These are phyloP conservation scores for Ustilago bromivora DNA, from an alignment of 1,284 basidiomycete genomes.

Conservation along the genomic window DNA sequence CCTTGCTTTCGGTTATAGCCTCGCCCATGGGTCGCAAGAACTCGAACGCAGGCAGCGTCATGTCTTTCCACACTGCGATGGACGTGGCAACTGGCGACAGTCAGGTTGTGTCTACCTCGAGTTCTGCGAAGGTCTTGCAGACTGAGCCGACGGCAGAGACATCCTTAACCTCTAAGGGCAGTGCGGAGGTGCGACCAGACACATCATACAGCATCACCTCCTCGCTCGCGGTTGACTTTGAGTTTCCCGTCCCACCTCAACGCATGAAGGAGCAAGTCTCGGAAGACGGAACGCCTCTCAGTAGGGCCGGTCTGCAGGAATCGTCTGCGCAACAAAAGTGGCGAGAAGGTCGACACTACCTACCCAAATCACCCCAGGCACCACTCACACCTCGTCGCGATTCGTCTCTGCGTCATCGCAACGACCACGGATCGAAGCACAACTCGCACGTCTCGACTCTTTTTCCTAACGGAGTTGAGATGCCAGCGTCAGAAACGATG, in stretches of 20 bases:
- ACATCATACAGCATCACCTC: slow-evolving; percentile 43
- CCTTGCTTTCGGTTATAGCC: background rate
- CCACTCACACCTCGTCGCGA: slow-evolving; percentile 22
- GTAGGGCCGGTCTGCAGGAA: slow-evolving; percentile 35
- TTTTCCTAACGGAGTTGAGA: slow-evolving; percentile 3
- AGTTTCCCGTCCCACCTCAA: slow-evolving; percentile 49
- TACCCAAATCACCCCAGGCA: background rate
- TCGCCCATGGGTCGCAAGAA: slow-evolving; percentile 10
- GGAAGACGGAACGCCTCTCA: slow-evolving; percentile 49
- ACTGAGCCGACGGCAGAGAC: slow-evolving; percentile 2
- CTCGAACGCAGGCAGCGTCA: slow-evolving; percentile 25
- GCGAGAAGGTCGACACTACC: slow-evolving; percentile 25
- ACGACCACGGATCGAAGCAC: slow-evolving; percentile 1
- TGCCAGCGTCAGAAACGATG: slow-evolving; percentile 19
- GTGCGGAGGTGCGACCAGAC: slow-evolving; percentile 21
- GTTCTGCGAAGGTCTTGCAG: slow-evolving; percentile 15
- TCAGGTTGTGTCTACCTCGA: background rate
- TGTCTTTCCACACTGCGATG: slow-evolving; percentile 36
- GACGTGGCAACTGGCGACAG: slow-evolving; percentile 12
- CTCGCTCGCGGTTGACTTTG: slow-evolving; percentile 44
- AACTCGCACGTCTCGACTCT: background rate
- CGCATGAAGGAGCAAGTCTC: slow-evolving; percentile 45
- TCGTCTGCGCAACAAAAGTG: slow-evolving; percentile 22
- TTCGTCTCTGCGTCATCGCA: slow-evolving; percentile 25
- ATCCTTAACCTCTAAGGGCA: slow-evolving; percentile 4